These are phyloP conservation scores for Prunus mongolica DNA, from an alignment of 306 rosid species.

Conservation along the genomic window DNA sequence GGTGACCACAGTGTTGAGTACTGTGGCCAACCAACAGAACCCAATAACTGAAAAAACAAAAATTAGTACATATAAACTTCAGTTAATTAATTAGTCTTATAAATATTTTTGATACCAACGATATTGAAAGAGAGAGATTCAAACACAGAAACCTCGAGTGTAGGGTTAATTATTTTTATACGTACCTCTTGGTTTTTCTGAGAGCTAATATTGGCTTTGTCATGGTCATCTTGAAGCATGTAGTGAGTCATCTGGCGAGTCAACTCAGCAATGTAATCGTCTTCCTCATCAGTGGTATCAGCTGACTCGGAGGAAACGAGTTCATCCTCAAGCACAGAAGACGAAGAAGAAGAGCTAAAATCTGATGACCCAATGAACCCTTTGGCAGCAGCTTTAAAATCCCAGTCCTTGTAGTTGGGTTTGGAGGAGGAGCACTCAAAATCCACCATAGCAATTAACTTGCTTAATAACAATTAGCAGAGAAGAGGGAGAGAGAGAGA, in stretches of 20 bases:
- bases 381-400: neutral
- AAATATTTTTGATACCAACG: too few relatives aligned
- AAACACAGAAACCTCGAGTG: too few relatives aligned
- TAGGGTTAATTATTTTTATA: too few relatives aligned
- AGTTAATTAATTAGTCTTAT: neutral
- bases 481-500: neutral
- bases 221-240: conserved; percentile 44
- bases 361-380: neutral
- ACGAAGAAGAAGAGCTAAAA: conserved; percentile 1
- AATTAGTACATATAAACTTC: neutral
- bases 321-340: neutral
- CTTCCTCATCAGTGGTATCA: conserved; percentile 23
- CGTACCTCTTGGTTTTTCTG: conserved; percentile 35
- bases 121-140: too few relatives aligned
- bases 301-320: conserved; percentile 25
- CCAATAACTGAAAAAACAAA: conserved; percentile 38
- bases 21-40: conserved; percentile 36
- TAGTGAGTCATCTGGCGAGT: conserved; percentile 54
- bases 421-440: neutral
- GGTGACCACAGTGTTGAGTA: conserved; percentile 41
- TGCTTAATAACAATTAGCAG: neutral
- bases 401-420: conserved; percentile 1
- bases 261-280: conserved; percentile 53
- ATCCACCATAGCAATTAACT: neutral
- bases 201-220: conserved; percentile 15